Conservation (phyloP, 2,329 filamentous ascomycete genomes). For the Daldinia eschscholtzii region DNA sequence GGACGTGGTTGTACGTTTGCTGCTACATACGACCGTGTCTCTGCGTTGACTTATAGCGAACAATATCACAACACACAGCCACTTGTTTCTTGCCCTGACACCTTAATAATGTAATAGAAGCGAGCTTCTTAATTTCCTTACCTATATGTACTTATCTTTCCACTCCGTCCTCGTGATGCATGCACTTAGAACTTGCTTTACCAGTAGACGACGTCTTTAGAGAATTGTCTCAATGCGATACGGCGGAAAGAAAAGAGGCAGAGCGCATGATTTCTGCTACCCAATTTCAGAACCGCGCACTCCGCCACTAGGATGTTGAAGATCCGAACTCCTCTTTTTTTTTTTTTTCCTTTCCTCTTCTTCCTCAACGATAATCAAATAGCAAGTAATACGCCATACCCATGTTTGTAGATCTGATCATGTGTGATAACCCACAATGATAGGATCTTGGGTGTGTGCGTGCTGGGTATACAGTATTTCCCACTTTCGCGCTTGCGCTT, state of each 20-base stretch:
- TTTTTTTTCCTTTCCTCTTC: not conserved
- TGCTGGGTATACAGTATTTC: slow-evolving; percentile 21
- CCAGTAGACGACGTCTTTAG: not conserved
- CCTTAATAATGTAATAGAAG: slow-evolving; percentile 13
- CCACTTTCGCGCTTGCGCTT: slow-evolving; percentile 47
- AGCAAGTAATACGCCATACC: slow-evolving; percentile 6
- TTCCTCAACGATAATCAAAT: not conserved
- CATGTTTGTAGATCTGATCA: slow-evolving; percentile 24
- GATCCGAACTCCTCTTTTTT: slow-evolving; percentile 32
- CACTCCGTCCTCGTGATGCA: slow-evolving; percentile 17
- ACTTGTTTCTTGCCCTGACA: slow-evolving; percentile 33
- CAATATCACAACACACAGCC: slow-evolving; percentile 45
- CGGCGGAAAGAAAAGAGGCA: slow-evolving; percentile 22
- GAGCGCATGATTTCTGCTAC: slow-evolving; percentile 27
- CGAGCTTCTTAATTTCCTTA: slow-evolving; percentile 2
- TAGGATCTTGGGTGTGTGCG: not conserved
- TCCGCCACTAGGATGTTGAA: slow-evolving; percentile 34
- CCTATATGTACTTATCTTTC: slow-evolving; percentile 6
- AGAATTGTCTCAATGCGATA: slow-evolving; percentile 15
- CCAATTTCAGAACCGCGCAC: slow-evolving; percentile 37
- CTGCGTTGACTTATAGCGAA: slow-evolving; percentile 45
- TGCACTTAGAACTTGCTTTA: not conserved
- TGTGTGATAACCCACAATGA: not conserved
- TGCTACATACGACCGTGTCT: slow-evolving; percentile 42
- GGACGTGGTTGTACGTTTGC: slow-evolving; percentile 41